Base-by-base conservation (phyloP, 805 yeast genomes). In the Kregervanrija pseudodelftensis region DNA sequence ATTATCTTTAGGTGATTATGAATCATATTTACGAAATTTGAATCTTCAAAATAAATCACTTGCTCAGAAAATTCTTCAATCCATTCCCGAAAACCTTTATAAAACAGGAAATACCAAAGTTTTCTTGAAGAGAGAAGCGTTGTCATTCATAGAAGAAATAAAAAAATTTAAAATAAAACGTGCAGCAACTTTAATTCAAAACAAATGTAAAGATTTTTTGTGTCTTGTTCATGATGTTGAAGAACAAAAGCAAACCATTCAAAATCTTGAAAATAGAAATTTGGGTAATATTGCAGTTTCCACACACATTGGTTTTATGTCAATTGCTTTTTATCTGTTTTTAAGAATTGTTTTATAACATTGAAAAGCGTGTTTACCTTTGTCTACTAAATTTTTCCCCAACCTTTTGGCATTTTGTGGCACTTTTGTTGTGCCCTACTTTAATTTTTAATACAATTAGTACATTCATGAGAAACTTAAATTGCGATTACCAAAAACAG, bases 121-220 rank as follows among this genome's bases (percentile, higher is more conserved):
- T 47, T 90, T 90, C 69, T 85, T 89, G 72, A 82, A 93, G 57
- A 95, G 96, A 30, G 98, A 97, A 59, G 85, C 89, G 85, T 73
- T 90, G 63, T 97, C 96, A 2, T 80, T 79, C 50, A 72, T 90
- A 53, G 98, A 90, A 65, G 86, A 86, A 56, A 66, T 82, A 57
- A 79, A 96, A 64, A 68, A 87, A 16, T 84, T 82, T 49, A 85
- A 88, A 56, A 74, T 88, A 53, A 75, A 74, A 57, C 74, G 69
- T 42, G 80, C 95, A 39, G 96, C 96, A 5, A 80, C 79, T 11
- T 66, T 84, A 66, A 82, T 90, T 52, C 97, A 90, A 68, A 86
- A 85, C 73, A 77, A 82, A 56, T 68, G 89, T 62, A 77, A 84
- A 57, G 80, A 77, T 58, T 65, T 72, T 22, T 69, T 74, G 52